These are phyloP conservation scores for Castanea mollissima DNA, from an alignment of 306 rosid genomes.

Conservation along the genomic window DNA sequence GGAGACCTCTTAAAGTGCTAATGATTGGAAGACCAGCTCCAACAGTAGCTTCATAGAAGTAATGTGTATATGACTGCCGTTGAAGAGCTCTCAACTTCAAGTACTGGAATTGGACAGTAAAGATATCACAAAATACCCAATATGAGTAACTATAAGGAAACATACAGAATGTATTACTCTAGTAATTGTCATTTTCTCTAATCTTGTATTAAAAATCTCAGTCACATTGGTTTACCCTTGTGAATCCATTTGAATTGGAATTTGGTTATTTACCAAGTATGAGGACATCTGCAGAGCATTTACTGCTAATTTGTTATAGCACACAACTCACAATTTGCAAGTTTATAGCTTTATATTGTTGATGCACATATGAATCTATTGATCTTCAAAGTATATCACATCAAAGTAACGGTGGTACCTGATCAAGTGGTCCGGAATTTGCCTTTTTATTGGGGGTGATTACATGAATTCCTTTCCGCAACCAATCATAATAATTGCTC, in stretches of 20 bases:
- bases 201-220: not conserved
- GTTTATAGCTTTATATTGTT: not conserved
- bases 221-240: not conserved
- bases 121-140: slow-evolving; percentile 13
- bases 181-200: not conserved
- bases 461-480: slow-evolving; percentile 88
- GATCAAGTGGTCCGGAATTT: slow-evolving; percentile 96
- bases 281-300: not conserved
- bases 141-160: slow-evolving; percentile 1
- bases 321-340: not conserved
- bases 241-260: not conserved
- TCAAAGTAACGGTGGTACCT: slow-evolving; percentile 44
- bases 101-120: slow-evolving; percentile 54
- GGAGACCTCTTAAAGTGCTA: slow-evolving; percentile 88
- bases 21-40: slow-evolving; percentile 99
- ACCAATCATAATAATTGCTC: slow-evolving; percentile 83
- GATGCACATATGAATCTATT: not conserved
- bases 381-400: slow-evolving; percentile 13
- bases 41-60: slow-evolving; percentile 98
- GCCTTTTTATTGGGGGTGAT: slow-evolving; percentile 97
- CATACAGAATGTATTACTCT: not conserved
- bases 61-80: slow-evolving; percentile 92
- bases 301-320: not conserved
- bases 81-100: slow-evolving; percentile 93
- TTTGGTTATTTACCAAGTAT: not conserved